Base-by-base conservation (phyloP, 495 filamentous ascomycete species). In the Symbiotaphrina buchneri region DNA sequence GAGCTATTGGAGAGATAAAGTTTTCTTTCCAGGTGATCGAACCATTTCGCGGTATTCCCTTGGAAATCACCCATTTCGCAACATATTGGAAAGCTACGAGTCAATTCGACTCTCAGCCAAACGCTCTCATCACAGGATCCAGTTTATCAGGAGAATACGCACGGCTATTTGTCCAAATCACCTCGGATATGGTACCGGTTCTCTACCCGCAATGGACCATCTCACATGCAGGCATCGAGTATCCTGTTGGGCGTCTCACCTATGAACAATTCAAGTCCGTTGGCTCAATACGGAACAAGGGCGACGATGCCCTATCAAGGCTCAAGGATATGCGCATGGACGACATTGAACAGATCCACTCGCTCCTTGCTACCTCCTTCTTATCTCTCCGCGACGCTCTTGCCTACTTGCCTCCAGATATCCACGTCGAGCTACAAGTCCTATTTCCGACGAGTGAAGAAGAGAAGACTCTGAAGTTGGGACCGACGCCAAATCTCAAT, bases 41-140 rank as follows among this genome's bases (percentile, higher is more conserved):
- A 46, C 85, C 87, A 1, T 97, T 94, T 52, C 70, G 71, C 38
- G 85, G 90, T n/a, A 73, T 75, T 37, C 80, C 90, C 2, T 54
- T 95, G 22, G 90, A 95, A 47, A 93, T 97, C 32, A 90, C 85
- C 1, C 79, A 93, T 40, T 95, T 95, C 46, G 87, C 91, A 33
- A 95, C 87, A 2, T 97, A 97, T 51, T 97, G 87, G 87, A 95
- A 93, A 52, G 85, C 84, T 1, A 97, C 90, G 3, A 92, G 79
- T 43, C 80, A 90, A 36, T 55, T 83, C 26, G 80, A 91, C 44
- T 66, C 69, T 10, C 74, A 78, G 32, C 75, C 79, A 26, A 83
- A 60, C 45, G 74, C 77, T 25, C 66, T 94, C 19, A 80, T 97
- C 18, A 95, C 87, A 2, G 87, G 87, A 5, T 95, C 90, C 18